phyloP scores from a whole-genome alignment of 73 alveolate genomes.

The Blepharisma japonicum region DNA sequence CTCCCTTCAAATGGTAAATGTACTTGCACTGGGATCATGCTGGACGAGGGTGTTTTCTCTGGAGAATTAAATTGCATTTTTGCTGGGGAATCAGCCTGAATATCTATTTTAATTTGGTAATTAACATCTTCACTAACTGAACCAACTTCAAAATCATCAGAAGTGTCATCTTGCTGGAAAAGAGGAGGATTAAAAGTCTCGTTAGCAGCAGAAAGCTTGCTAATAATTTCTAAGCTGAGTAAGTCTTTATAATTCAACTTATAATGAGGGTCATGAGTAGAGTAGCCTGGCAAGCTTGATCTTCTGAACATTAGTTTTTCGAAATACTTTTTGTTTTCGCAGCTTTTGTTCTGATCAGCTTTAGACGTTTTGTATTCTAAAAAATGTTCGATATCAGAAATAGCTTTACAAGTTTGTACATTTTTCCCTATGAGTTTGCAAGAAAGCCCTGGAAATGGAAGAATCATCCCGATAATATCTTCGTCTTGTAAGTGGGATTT shows the following conservation, averaged over 20 bases:
- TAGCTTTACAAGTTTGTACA: neutral
- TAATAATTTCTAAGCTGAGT: neutral
- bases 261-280: neutral
- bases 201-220: neutral
- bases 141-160: too few relatives aligned
- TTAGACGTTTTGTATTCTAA: neutral
- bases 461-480: neutral
- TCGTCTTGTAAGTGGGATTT: neutral
- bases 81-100: too few relatives aligned
- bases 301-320: neutral
- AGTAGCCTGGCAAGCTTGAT: neutral
- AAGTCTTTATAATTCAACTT: neutral
- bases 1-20: too few relatives aligned
- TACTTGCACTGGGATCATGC: too few relatives aligned
- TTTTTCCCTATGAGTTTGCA: neutral
- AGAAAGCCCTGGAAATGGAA: neutral
- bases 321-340: neutral
- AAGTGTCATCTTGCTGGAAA: too few relatives aligned
- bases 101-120: too few relatives aligned
- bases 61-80: too few relatives aligned
- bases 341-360: neutral
- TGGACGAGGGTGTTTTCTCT: too few relatives aligned
- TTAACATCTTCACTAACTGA: too few relatives aligned
- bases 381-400: neutral
- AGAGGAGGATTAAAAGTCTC: neutral